Evolutionary conservation across 2,329 filamentous ascomycete species (phyloP), one percentile per base, ranked within the genome.

Genomic region (Fusarium secorum): DNA sequence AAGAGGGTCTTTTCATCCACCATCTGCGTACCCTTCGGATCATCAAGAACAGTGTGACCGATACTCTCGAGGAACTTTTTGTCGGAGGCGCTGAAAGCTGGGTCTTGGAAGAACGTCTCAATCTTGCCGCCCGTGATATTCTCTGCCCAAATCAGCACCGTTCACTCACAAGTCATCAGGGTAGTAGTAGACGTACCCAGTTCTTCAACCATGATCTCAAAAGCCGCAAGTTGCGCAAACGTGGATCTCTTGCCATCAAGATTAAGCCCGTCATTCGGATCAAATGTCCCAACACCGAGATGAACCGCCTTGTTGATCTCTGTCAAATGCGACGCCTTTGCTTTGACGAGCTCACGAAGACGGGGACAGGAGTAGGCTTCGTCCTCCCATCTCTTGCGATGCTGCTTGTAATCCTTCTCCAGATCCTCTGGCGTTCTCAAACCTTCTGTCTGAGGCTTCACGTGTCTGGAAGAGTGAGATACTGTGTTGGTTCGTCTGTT

Each of bases 221-320:
- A 88, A 4, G 85, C 87, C 30, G 83, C 82, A 2, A 89, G 81
- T 75, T 90, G 88, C 42, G 85, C 73, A 66, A 85, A 85, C 2
- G 85, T 82, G 5, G 81, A 81, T 52, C 83, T 79, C 66, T 83
- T 83, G 4, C 80, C 79, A n/a, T 83, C 81, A 79, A 81, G 84
- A 0, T 80, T 52, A 1, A 52, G 81, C 2, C 81, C 83, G 46
- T 86, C 83, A 6, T 78, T 77, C 4, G 86, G 85, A 54, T 88
- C 85, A 65, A 88, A 88, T 0, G 85, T 82, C 4, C 88, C 88
- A 4, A 87, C 78, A 0, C 88, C 88, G 9, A 90, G 81, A 64
- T 87, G 89, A 10, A 89, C 72, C 3, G 86, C 88, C 13, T 68
- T 58, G 15, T 68, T 62, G 3, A 79, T 54, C 0, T 35, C 22